Conservation (phyloP, 768 basidiomycete species). For the Boletales sp. region DNA sequence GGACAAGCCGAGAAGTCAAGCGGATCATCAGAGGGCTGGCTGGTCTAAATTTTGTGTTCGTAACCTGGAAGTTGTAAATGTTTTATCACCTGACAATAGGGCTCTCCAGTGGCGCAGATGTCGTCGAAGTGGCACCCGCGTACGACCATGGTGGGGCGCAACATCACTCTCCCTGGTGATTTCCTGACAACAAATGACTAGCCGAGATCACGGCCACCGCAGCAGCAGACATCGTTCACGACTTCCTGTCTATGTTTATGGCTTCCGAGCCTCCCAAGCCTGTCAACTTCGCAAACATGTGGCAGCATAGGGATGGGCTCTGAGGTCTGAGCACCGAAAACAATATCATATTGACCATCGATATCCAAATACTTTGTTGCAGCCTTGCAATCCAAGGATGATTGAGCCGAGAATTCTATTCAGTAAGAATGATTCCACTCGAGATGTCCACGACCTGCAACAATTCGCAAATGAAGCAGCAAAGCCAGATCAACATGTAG, state of each 20-base stretch:
- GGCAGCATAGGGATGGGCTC: slow-evolving; percentile 18
- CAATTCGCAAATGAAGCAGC: background rate
- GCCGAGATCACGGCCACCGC: slow-evolving; percentile 40
- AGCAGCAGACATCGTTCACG: slow-evolving; percentile 45
- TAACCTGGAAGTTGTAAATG: background rate
- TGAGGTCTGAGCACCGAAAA: slow-evolving; percentile 3
- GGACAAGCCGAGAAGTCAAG: slow-evolving; percentile 81
- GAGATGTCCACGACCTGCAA: background rate
- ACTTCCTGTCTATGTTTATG: slow-evolving; percentile 41
- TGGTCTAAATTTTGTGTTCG: slow-evolving; percentile 76
- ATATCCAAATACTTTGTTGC: too few relatives aligned
- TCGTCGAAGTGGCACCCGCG: slow-evolving; percentile 26
- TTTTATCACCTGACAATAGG: background rate
- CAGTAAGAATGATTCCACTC: too few relatives aligned
- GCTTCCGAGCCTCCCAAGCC: slow-evolving; percentile 24
- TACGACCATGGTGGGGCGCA: slow-evolving; percentile 22
- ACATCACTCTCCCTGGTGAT: background rate
- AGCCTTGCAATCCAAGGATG: too few relatives aligned
- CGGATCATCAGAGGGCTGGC: slow-evolving; percentile 75
- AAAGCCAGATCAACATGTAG: background rate
- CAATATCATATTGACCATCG: too few relatives aligned
- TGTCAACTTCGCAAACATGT: slow-evolving; percentile 3
- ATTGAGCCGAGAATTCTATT: too few relatives aligned
- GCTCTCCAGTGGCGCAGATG: slow-evolving; percentile 18
- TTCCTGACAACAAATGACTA: slow-evolving; percentile 10